These are phyloP conservation scores for Juncus effusus DNA, from an alignment of 176 grass and related monocot species.

Conservation along the genomic window DNA sequence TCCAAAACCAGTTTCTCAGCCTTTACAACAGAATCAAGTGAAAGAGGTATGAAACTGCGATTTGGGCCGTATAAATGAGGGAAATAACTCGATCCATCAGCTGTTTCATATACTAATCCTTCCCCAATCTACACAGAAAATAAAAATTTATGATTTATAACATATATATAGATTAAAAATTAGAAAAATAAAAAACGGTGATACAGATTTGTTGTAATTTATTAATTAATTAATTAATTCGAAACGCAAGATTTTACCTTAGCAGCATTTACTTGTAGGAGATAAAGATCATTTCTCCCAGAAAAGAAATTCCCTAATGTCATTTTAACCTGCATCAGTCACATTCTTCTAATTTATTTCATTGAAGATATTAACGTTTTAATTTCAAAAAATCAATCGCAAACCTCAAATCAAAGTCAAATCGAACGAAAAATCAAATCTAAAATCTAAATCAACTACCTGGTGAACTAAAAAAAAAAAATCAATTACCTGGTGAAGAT, in stretches of 20 bases:
- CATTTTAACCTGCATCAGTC: slow-evolving; percentile 59
- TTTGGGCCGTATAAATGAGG: slow-evolving; percentile 84
- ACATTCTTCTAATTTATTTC: not conserved
- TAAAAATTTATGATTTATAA: not conserved
- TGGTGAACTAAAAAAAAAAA: not conserved
- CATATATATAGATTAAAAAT: not conserved
- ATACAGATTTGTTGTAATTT: not conserved
- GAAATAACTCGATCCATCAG: slow-evolving; percentile 55
- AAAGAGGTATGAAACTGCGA: slow-evolving; percentile 51
- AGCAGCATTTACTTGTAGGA: slow-evolving; percentile 49
- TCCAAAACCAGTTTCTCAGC: slow-evolving; percentile 44
- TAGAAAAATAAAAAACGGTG: not conserved
- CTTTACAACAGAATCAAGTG: slow-evolving; percentile 35
- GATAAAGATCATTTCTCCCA: slow-evolving; percentile 52
- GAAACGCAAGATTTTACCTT: slow-evolving; percentile 57
- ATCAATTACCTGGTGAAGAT: slow-evolving; percentile 46
- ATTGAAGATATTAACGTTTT: not conserved
- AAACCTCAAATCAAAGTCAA: not conserved
- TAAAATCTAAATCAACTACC: not conserved
- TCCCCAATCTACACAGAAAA: slow-evolving; percentile 47
- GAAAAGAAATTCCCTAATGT: slow-evolving; percentile 52
- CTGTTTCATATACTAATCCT: slow-evolving; percentile 61
- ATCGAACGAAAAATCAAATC: not conserved
- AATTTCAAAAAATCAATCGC: not conserved
- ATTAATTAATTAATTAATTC: slow-evolving; percentile 21